A percentile compares a stretch with the other conserved stretches of the same genome.
Evolutionary conservation across 805 yeast species (phyloP).

Genomic region (Maudiozyma serrabonitensis): DNA sequence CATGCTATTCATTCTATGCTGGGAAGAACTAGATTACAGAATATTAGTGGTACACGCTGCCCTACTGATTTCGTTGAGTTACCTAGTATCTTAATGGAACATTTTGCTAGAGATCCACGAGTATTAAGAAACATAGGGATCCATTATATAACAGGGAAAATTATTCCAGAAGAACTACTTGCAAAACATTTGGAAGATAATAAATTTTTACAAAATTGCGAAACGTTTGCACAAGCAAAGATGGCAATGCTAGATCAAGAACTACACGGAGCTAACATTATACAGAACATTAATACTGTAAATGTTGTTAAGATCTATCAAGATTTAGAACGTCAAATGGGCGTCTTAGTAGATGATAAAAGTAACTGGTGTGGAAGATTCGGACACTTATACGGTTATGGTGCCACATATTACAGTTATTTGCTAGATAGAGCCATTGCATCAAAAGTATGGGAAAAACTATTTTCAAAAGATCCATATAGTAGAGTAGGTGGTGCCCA

Average conservation of each 20-base stretch:
- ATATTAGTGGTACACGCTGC: constrained; percentile 90
- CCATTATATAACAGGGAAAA: constrained; percentile 54
- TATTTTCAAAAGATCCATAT: constrained; percentile 65
- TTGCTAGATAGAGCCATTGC: constrained; percentile 90
- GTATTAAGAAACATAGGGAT: constrained; percentile 65
- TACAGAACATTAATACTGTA: constrained; percentile 32
- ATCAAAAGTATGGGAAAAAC: constrained; percentile 64
- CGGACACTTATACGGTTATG: constrained; percentile 88
- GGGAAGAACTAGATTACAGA: constrained; percentile 83
- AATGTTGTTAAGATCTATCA: constrained; percentile 59
- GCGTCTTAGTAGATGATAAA: constrained; percentile 55
- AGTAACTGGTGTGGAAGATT: constrained; percentile 91
- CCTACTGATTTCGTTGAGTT: constrained; percentile 93
- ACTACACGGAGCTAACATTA: constrained; percentile 43
- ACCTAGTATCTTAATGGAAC: constrained; percentile 95
- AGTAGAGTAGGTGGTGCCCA: constrained; percentile 64
- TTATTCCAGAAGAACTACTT: constrained; percentile 43
- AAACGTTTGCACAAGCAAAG: constrained; percentile 75
- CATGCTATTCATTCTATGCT: constrained; percentile 98
- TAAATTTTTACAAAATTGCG: constrained; percentile 52
- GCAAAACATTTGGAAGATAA: constrained; percentile 42
- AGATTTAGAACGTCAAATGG: constrained; percentile 45
- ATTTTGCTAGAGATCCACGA: constrained; percentile 72
- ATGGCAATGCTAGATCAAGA: constrained; percentile 85
- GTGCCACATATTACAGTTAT: constrained; percentile 89